phyloP scores from a whole-genome alignment of 1,284 basidiomycete species.

The Golubevia sp. region DNA sequence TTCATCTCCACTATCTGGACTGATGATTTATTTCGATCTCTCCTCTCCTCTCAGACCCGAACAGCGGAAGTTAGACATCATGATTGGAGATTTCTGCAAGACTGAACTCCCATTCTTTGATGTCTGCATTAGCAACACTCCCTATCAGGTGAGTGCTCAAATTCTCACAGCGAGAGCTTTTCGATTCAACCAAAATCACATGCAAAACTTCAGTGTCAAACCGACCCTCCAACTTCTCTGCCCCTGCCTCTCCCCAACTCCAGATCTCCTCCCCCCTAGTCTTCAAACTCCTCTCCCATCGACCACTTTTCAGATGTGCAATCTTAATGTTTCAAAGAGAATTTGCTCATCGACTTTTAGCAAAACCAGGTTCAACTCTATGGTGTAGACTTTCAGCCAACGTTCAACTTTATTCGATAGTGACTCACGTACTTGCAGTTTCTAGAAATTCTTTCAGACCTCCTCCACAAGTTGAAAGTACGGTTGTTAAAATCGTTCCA shows the following conservation, averaged over 20 bases:
- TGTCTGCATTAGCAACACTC: conserved; percentile 98
- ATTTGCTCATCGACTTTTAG: conserved; percentile 90
- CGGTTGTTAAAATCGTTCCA: conserved; percentile 87
- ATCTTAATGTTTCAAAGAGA: conserved; percentile 99
- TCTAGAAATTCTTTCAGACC: conserved; percentile 95
- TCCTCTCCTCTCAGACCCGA: conserved; percentile 71
- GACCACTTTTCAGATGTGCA: conserved; percentile 87
- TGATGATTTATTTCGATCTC: no score
- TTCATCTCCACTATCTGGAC: background rate
- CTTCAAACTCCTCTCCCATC: conserved; percentile 94
- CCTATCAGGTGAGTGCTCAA: conserved; percentile 75
- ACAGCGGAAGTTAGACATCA: conserved; percentile 89
- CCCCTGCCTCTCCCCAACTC: background rate
- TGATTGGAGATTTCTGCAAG: conserved; percentile 97
- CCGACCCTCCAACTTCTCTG: background rate
- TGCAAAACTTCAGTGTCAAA: background rate
- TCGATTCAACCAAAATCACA: no score
- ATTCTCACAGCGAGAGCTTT: background rate
- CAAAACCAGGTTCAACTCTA: conserved; percentile 78
- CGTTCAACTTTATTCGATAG: conserved; percentile 92
- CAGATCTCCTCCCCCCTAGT: conserved; percentile 94
- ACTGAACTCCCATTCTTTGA: conserved; percentile 96
- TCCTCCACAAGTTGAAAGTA: conserved; percentile 90
- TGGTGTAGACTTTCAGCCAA: conserved; percentile 96
- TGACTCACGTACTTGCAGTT: conserved; percentile 96